phyloP scores from a whole-genome alignment of 208 protist genomes.

The Leishmania aethiopica region DNA sequence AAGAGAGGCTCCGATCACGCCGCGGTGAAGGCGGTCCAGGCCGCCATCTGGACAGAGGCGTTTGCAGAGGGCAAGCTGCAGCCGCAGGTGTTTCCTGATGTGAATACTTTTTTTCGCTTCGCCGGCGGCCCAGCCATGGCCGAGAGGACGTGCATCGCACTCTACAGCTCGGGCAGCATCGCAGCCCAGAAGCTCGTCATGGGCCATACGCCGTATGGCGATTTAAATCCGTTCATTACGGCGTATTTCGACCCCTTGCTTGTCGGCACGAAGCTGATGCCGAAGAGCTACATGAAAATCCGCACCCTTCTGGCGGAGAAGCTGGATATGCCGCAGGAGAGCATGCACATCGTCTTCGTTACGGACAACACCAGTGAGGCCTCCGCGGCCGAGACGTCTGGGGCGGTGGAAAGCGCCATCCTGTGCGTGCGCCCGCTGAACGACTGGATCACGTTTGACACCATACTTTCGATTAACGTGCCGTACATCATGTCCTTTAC shows the following conservation, averaged over 20 bases:
- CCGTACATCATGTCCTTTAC: slow-evolving; percentile 46
- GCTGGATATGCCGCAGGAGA: slow-evolving; percentile 22
- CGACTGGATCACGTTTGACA: slow-evolving; percentile 48
- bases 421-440: slow-evolving; percentile 58
- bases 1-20: slow-evolving; percentile 19
- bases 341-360: slow-evolving; percentile 57
- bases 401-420: slow-evolving; percentile 41
- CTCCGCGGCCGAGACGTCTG: slow-evolving; percentile 54
- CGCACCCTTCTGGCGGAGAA: slow-evolving; percentile 29
- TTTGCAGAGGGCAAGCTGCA: slow-evolving; percentile 11
- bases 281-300: slow-evolving; percentile 72
- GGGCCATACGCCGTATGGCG: slow-evolving; percentile 55
- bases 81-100: slow-evolving; percentile 52
- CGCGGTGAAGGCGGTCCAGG: slow-evolving; percentile 78
- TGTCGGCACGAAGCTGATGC: slow-evolving; percentile 67
- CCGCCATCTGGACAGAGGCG: slow-evolving; percentile 50
- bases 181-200: slow-evolving; percentile 82
- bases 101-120: slow-evolving; percentile 34
- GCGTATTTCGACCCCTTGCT: slow-evolving; percentile 82
- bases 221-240: slow-evolving; percentile 68
- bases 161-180: slow-evolving; percentile 83
- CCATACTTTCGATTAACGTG: slow-evolving; percentile 38
- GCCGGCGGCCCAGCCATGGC: background rate
- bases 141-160: slow-evolving; percentile 42
- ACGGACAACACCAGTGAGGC: slow-evolving; percentile 63